Evolutionary conservation across 495 filamentous ascomycete species (phyloP).

Genomic region (Penicillium paradoxum): DNA sequence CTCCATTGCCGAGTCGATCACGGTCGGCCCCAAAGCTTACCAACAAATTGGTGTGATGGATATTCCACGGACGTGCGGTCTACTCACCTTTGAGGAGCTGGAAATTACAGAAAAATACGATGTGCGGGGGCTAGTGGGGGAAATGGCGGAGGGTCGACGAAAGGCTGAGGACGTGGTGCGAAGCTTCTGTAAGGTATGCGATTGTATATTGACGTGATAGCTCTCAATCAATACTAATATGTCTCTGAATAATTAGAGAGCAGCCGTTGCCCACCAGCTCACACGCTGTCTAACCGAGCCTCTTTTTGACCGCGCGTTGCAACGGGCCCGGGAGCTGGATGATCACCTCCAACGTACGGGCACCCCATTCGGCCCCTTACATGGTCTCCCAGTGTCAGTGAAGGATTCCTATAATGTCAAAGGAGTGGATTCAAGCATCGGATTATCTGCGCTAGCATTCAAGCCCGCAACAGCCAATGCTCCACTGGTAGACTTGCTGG

Average conservation of each 20-base stretch:
- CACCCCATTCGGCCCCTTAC: conserved; percentile 53
- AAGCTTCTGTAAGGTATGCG: conserved; percentile 56
- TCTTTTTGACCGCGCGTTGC: conserved; percentile 57
- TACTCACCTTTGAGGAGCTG: conserved; percentile 50
- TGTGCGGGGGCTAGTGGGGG: conserved; percentile 44
- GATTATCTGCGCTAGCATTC: conserved; percentile 50
- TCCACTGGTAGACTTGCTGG: conserved; percentile 34
- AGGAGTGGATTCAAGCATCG: conserved; percentile 54
- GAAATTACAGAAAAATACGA: conserved; percentile 55
- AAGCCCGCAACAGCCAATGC: conserved; percentile 46
- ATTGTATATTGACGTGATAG: background rate
- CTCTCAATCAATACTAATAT: background rate
- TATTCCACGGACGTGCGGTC: conserved; percentile 44
- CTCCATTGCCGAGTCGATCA: conserved; percentile 38
- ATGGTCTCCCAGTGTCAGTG: conserved; percentile 61
- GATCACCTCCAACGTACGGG: conserved; percentile 44
- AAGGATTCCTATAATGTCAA: conserved; percentile 64
- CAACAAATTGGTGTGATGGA: conserved; percentile 37
- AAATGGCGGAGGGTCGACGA: conserved; percentile 42
- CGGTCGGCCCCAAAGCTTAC: conserved; percentile 29
- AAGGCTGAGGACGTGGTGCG: conserved; percentile 50
- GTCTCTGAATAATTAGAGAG: conserved; percentile 29
- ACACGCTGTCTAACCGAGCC: conserved; percentile 64
- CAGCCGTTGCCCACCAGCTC: conserved; percentile 57
- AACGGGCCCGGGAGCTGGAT: conserved; percentile 56